Base-by-base conservation (phyloP, 2,329 filamentous ascomycete species). In the Calonectria pseudoreteaudii region DNA sequence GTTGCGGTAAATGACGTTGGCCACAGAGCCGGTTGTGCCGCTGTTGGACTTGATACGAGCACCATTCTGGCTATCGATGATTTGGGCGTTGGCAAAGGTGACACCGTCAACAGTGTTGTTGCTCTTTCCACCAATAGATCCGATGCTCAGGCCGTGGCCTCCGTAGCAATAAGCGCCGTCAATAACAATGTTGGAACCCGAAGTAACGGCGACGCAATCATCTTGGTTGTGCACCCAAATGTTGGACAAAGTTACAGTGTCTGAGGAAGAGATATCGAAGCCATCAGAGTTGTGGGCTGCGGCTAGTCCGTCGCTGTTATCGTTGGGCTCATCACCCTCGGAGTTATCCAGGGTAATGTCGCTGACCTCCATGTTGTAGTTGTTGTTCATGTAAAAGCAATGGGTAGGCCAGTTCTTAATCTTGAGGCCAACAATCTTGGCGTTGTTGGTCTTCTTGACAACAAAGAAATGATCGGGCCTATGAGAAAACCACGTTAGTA, bases 201-300 rank as follows among this genome's bases (percentile, higher is more conserved):
- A 89, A 81, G 90, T 91, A 62, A 89, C 77, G 16, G 90, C 89
- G 20, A 91, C 84, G 77, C 90, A 91, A 78, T 91, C 90, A 75
- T 91, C 90, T 82, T 91, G 90, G 84, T 91, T 91, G 78, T 89
- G 86, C 65, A 91, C 85, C 66, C 83, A 86, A 62, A 88, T 87
- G 62, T 86, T 86, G 31, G 83, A 84, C 68, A 91, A 90, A 67
- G 84, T 86, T 56, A 91, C 84, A 66, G 84, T 84, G 34, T 81
- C 84, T 30, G 86, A 89, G 66, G 80, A 83, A 58, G 87, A 86
- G 71, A 91, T 86, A 76, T 91, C 89, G 77, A 91, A 91, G 3
- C 86, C 90, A 77, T 91, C 90, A 0, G 89, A 91, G 84, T 91
- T 91, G 78, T 87, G 81, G 41, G 77, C 82, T 11, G 70, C 73